A percentile compares a stretch with the other conserved stretches of the same genome.
Conservation (phyloP, 2,329 filamentous ascomycete species). For the Domatiomyces globalis region DNA sequence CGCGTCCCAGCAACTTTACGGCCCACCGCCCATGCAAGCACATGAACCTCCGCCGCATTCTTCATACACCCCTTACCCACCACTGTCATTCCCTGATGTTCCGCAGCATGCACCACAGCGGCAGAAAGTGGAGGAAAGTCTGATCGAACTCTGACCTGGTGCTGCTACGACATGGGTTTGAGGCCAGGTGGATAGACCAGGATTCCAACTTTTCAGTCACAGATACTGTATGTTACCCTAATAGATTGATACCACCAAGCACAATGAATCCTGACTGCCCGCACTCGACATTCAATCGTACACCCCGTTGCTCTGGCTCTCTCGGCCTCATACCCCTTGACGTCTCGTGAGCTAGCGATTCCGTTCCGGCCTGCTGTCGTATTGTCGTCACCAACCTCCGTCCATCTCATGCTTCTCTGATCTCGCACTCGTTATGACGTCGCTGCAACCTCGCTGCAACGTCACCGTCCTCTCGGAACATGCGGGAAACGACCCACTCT, state of each 20-base stretch:
- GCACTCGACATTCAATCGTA: neutral
- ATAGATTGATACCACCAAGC: neutral
- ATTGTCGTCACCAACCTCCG: neutral
- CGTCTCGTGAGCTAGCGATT: neutral
- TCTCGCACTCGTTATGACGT: neutral
- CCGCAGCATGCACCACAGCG: conserved; percentile 42
- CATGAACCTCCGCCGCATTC: conserved; percentile 24
- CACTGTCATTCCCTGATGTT: conserved; percentile 50
- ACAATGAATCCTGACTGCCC: neutral
- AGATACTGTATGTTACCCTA: no score
- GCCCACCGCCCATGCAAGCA: conserved; percentile 19
- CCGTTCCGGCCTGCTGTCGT: neutral
- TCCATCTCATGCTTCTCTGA: neutral
- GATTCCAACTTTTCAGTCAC: neutral
- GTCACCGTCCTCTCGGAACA: neutral
- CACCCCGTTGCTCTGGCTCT: neutral
- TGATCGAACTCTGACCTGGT: conserved; percentile 57
- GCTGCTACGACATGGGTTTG: no score
- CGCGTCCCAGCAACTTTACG: neutral
- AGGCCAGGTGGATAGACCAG: neutral
- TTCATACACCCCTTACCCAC: conserved; percentile 28
- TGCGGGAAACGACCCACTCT: neutral
- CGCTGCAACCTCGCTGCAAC: neutral
- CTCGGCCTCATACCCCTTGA: neutral
- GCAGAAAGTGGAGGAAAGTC: conserved; percentile 53